Conservation (phyloP, 192 early-diverging fungal species). For the Oehlia diaphana region DNA sequence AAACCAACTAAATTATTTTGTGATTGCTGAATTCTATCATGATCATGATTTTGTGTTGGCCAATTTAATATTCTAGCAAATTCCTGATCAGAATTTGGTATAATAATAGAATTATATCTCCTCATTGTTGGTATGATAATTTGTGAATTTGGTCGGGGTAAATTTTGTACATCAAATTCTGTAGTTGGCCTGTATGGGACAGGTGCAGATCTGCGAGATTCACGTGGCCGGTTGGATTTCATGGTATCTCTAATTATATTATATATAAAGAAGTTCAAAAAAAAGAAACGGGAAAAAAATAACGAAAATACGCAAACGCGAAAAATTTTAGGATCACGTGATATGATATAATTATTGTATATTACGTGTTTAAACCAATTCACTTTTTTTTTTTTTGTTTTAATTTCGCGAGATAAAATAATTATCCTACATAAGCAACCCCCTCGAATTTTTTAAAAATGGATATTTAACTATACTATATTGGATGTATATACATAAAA, state of each 20-base stretch:
- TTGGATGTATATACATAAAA: no score
- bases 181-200: not conserved
- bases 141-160: constrained; percentile 1
- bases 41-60: not conserved
- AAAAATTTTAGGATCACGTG: not conserved
- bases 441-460: no score
- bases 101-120: not conserved
- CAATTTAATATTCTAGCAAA: constrained; percentile 4
- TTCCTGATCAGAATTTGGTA: not conserved
- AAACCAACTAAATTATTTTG: not conserved
- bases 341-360: not conserved
- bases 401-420: no score
- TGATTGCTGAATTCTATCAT: not conserved
- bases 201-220: not conserved
- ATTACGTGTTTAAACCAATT: not conserved
- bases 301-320: not conserved
- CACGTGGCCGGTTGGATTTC: not conserved
- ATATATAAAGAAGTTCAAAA: no score
- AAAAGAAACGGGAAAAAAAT: not conserved
- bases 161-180: not conserved
- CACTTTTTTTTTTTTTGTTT: not conserved
- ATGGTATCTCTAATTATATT: not conserved
- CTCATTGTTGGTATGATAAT: not conserved
- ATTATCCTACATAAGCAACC: no score
- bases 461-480: no score